Percentiles rank a stretch among this genome's conserved stretches.
Evolutionary conservation across 345 rosid species (phyloP).

Genomic region (Diplotaxis tenuifolia): DNA sequence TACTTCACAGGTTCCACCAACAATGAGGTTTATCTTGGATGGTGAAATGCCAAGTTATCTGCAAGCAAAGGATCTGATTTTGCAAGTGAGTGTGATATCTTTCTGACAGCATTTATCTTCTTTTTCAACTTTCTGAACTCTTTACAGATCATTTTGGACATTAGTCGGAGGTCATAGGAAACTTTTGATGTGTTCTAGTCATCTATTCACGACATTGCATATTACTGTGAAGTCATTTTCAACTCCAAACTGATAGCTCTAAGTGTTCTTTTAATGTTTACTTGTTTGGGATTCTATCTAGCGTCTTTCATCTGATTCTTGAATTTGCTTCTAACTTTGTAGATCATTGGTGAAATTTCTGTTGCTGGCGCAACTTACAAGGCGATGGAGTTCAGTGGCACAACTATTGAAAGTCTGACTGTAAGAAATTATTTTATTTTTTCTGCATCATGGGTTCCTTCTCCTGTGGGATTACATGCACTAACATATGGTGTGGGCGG

Average conservation of each 20-base stretch:
- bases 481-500: neutral
- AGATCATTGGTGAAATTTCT: constrained; percentile 98
- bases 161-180: neutral
- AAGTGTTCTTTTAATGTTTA: neutral
- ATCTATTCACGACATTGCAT: constrained; percentile 2
- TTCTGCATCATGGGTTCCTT: neutral
- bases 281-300: neutral
- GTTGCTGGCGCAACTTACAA: constrained; percentile 97
- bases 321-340: constrained; percentile 22
- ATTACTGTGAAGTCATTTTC: constrained; percentile 8
- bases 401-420: constrained; percentile 77
- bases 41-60: constrained; percentile 95
- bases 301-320: constrained; percentile 7
- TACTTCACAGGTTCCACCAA: constrained; percentile 77
- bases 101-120: neutral
- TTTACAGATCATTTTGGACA: neutral
- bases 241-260: neutral
- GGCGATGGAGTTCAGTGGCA: constrained; percentile 93
- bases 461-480: neutral
- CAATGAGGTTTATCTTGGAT: constrained; percentile 91
- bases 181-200: constrained; percentile 3
- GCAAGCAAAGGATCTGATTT: constrained; percentile 93
- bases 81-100: constrained; percentile 64
- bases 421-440: constrained; percentile 46
- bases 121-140: neutral